Evolutionary conservation across 2,329 filamentous ascomycete genomes (phyloP), one percentile per base, ranked within the genome.

Genomic region (Colletotrichum caudatum): DNA sequence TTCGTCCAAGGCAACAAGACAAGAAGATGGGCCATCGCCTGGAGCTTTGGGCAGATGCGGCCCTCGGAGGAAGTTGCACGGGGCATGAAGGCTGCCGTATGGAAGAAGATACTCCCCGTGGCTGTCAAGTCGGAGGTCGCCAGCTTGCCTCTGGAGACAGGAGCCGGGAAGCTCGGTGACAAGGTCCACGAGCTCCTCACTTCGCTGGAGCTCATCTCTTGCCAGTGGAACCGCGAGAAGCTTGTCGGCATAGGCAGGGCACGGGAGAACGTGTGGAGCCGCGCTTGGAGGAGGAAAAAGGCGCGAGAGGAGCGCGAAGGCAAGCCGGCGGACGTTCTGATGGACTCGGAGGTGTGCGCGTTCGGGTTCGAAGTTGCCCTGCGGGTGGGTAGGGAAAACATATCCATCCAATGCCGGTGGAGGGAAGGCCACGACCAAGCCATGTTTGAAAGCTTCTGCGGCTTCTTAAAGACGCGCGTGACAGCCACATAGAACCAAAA

Each of bases 371-470:
- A 84, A 66, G 80, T 93, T 11, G 79, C 81, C n/a, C 77, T 91
- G 29, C 82, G 79, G 2, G 79, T 83, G 1, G 77, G 80, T 23
- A 78, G 79, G 62, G 76, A 78, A 1, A 78, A 81, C 23, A 82
- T 91, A 0, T 80, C 78, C 2, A 82, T 92, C 5, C 75, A 81
- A 5, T 84, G 92, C 65, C 85, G 93, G 41, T 97, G 94, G 95
- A 78, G 94, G 0, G 90, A 93, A 76, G 95, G 96, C 0, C 84
- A 86, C 7, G 93, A 97, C 74, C 84, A 88, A 23, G 86, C 91
- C 0, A 78, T 96, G 0, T 97, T 95, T 80, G 93, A 97, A 81
- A 98, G 95, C 78, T 94, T 99, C 74, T 92, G 91, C 72, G 94
- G 94, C 0, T 94, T 95, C 84, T 74, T 97, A 56, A 93, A 90